Conservation (phyloP, 1,139 yeast genomes). For the Wickerhamomyces sp. region DNA sequence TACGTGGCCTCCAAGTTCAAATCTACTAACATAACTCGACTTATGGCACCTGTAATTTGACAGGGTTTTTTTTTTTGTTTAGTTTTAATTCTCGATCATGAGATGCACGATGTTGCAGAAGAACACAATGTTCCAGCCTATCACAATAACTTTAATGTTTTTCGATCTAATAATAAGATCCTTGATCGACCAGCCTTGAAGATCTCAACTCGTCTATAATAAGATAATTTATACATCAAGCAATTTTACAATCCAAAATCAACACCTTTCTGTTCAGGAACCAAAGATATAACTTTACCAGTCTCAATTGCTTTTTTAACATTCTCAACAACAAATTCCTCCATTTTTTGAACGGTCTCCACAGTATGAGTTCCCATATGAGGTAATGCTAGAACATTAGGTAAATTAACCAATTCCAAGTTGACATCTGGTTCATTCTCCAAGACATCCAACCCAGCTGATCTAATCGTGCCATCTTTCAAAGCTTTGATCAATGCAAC, state of each 20-base stretch:
- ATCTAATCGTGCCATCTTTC: constrained; percentile 62
- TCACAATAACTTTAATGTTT: no score
- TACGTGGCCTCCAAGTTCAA: no score
- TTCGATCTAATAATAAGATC: no score
- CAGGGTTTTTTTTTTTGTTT: no score
- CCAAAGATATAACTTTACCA: constrained; percentile 61
- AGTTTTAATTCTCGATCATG: no score
- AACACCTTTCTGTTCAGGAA: constrained; percentile 52
- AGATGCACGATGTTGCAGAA: no score
- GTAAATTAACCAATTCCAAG: constrained; percentile 45
- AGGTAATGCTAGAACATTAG: constrained; percentile 61
- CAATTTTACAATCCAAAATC: constrained; percentile 5
- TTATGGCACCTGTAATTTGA: no score
- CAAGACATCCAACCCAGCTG: constrained; percentile 80
- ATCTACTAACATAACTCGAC: no score
- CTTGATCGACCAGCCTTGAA: no score
- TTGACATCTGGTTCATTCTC: constrained; percentile 76
- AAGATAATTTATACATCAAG: no score
- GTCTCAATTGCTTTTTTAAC: constrained; percentile 36
- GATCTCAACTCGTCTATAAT: background rate
- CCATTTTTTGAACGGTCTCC: constrained; percentile 53
- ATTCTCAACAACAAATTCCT: constrained; percentile 42
- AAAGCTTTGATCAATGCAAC: constrained; percentile 54
- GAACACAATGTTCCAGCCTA: no score
- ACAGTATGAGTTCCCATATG: constrained; percentile 79